phyloP scores from a whole-genome alignment of 257 asterid species.

The Solanum lycopersicoides region DNA sequence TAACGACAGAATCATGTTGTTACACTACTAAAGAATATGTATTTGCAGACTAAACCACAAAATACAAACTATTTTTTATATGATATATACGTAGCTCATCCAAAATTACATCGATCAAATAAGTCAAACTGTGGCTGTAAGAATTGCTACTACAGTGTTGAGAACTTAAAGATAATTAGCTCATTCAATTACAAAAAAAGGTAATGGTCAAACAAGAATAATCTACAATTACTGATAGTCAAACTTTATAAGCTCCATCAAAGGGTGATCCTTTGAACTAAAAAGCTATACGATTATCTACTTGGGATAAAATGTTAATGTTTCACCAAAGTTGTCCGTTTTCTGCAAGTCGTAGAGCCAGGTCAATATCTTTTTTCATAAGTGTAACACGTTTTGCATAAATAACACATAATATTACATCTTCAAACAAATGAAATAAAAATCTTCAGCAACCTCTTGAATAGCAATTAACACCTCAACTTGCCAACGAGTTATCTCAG shows the following conservation, averaged over 20 bases:
- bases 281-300: neutral
- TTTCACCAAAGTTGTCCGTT: slow-evolving; percentile 71
- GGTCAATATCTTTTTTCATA: slow-evolving; percentile 83
- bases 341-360: slow-evolving; percentile 81
- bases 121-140: neutral
- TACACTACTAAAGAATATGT: neutral
- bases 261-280: neutral
- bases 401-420: slow-evolving; percentile 74
- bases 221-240: neutral
- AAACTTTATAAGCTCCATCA: neutral
- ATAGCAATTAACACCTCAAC: slow-evolving; percentile 78
- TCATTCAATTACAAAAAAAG: neutral
- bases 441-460: slow-evolving; percentile 56
- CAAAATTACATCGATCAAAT: neutral
- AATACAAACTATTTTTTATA: neutral
- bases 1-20: no score
- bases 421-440: slow-evolving; percentile 56
- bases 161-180: neutral
- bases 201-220: neutral
- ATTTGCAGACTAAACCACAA: neutral
- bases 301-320: neutral
- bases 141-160: neutral
- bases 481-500: slow-evolving; percentile 62
- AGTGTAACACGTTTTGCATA: slow-evolving; percentile 93
- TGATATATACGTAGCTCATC: neutral